These are phyloP conservation scores for Umbelopsis sp. DNA, from an alignment of 371 early-diverging fungal species.

Conservation along the genomic window DNA sequence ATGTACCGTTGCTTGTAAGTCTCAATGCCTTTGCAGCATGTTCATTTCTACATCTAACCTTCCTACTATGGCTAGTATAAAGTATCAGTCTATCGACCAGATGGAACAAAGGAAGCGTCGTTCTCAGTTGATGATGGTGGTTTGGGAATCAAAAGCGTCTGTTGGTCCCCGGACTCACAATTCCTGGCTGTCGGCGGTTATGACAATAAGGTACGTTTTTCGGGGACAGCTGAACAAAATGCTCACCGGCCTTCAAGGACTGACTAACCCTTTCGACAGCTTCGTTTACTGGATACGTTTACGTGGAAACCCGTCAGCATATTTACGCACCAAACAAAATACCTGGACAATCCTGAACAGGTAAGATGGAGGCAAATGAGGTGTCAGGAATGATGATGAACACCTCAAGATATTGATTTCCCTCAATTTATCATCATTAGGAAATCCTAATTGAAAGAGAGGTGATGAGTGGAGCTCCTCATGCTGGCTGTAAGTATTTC, in stretches of 20 bases:
- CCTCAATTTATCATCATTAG: background rate
- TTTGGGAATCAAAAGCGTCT: slow-evolving; percentile 71
- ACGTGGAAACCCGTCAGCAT: slow-evolving; percentile 34
- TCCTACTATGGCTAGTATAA: slow-evolving; percentile 54
- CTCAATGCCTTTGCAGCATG: background rate
- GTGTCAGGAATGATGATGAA: background rate
- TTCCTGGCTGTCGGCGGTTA: slow-evolving; percentile 80
- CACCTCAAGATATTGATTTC: background rate
- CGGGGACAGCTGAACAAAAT: too few species aligned
- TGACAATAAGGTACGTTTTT: slow-evolving; percentile 67
- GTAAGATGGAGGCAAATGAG: background rate
- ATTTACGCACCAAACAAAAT: slow-evolving; percentile 31
- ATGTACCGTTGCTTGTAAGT: slow-evolving; percentile 56
- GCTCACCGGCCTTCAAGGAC: background rate
- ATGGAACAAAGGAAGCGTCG: slow-evolving; percentile 59
- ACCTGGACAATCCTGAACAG: slow-evolving; percentile 19
- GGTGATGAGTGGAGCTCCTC: slow-evolving; percentile 9
- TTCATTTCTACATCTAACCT: slow-evolving; percentile 11
- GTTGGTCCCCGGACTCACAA: slow-evolving; percentile 79
- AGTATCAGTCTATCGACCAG: slow-evolving; percentile 66
- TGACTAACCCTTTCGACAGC: slow-evolving; percentile 42
- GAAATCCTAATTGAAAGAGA: slow-evolving; percentile 1
- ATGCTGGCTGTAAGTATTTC: slow-evolving; percentile 21
- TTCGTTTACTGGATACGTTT: slow-evolving; percentile 21
- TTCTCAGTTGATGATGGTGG: slow-evolving; percentile 64